A percentile compares a stretch with the other conserved stretches of the same genome.
phyloP scores from a whole-genome alignment of 1,139 yeast genomes.

The Sporopachydermia cereana region DNA sequence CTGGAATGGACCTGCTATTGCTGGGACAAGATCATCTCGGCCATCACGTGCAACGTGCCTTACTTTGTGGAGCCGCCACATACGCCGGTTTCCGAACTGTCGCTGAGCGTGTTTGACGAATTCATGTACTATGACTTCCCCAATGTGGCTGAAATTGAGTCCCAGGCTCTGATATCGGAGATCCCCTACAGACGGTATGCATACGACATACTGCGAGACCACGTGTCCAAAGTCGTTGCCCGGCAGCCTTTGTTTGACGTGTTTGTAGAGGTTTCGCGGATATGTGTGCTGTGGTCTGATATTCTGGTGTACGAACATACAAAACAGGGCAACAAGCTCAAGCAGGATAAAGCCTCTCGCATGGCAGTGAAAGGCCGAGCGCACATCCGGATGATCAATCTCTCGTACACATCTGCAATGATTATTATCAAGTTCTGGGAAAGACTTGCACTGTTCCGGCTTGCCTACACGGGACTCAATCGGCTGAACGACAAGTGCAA shows the following conservation, averaged over 20 bases:
- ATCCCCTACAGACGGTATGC: too few relatives aligned
- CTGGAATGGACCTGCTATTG: constrained; percentile 6
- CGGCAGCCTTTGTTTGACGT: neutral
- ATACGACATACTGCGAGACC: too few relatives aligned
- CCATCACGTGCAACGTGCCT: neutral
- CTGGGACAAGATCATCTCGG: constrained; percentile 7
- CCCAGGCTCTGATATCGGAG: too few relatives aligned
- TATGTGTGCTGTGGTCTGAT: neutral
- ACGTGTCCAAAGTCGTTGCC: neutral
- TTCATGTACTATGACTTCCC: neutral
- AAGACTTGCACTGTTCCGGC: neutral
- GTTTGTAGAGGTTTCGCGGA: neutral
- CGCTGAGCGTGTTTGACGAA: neutral
- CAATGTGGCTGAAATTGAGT: too few relatives aligned
- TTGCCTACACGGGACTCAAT: neutral
- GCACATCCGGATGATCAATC: neutral
- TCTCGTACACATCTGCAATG: neutral
- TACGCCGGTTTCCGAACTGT: neutral
- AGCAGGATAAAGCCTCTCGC: neutral
- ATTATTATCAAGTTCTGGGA: neutral
- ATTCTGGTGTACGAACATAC: neutral
- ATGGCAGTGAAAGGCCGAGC: neutral
- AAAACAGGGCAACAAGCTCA: neutral
- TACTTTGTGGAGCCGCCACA: constrained; percentile 5
- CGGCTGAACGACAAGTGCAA: neutral